Conservation (phyloP, 2,329 filamentous ascomycete species). For the Neofusicoccum parvum region DNA sequence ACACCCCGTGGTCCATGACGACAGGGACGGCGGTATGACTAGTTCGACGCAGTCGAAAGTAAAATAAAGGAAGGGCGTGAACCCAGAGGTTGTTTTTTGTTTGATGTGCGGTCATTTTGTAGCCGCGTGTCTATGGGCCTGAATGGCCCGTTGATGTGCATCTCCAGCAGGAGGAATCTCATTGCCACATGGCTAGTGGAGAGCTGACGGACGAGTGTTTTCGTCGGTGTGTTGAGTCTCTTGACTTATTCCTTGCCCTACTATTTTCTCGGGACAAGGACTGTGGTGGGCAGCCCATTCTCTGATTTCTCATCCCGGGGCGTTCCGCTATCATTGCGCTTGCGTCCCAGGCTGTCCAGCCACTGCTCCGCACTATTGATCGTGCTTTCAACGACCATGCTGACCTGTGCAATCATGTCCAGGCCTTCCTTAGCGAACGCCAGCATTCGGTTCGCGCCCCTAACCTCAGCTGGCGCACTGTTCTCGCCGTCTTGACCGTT, state of each 20-base stretch:
- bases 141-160: background rate
- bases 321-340: conserved; percentile 13
- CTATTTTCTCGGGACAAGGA: background rate
- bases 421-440: conserved; percentile 87
- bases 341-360: conserved; percentile 72
- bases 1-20: background rate
- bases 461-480: conserved; percentile 47
- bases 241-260: background rate
- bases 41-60: background rate
- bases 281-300: background rate
- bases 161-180: background rate
- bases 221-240: background rate
- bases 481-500: conserved; percentile 27
- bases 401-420: conserved; percentile 93
- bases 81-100: background rate
- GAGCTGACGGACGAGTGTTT: background rate
- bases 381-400: conserved; percentile 82
- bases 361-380: conserved; percentile 89
- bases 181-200: background rate
- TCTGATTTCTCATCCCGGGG: conserved; percentile 12
- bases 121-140: background rate
- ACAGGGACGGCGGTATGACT: background rate
- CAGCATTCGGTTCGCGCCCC: conserved; percentile 73
- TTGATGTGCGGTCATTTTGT: background rate
- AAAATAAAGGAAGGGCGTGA: background rate